Percentiles rank a stretch among this genome's conserved stretches.
phyloP scores from a whole-genome alignment of 495 filamentous ascomycete species.

The Penicillium salamii region DNA sequence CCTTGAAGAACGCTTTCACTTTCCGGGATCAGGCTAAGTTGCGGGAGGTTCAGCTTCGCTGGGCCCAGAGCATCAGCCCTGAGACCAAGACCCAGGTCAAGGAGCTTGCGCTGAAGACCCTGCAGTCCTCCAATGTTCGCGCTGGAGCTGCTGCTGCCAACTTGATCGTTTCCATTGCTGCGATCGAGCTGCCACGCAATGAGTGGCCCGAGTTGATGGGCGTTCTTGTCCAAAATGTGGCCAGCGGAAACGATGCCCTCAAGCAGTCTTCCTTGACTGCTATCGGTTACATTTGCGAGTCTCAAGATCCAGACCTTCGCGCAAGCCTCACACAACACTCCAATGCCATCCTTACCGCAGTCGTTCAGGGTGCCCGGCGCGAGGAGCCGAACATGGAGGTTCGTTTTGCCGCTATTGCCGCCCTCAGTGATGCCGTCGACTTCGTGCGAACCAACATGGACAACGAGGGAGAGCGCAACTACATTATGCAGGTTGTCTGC shows the following conservation, averaged over 20 bases:
- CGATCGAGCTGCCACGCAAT: slow-evolving; percentile 87
- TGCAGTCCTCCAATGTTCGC: slow-evolving; percentile 69
- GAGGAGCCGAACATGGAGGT: slow-evolving; percentile 91
- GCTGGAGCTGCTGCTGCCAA: slow-evolving; percentile 88
- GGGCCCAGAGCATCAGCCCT: slow-evolving; percentile 74
- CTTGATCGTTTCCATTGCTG: slow-evolving; percentile 90
- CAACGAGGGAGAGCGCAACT: slow-evolving; percentile 97
- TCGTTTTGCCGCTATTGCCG: slow-evolving; percentile 85
- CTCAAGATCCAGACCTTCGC: slow-evolving; percentile 81
- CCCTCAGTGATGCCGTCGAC: slow-evolving; percentile 94
- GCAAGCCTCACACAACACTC: slow-evolving; percentile 79
- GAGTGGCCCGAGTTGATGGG: slow-evolving; percentile 97
- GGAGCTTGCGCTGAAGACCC: slow-evolving; percentile 79
- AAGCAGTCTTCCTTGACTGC: slow-evolving; percentile 93
- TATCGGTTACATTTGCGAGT: slow-evolving; percentile 97
- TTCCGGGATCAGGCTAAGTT: slow-evolving; percentile 84
- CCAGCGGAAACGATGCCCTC: slow-evolving; percentile 74
- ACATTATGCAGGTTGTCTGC: slow-evolving; percentile 99
- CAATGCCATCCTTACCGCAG: slow-evolving; percentile 95
- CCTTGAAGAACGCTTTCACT: slow-evolving; percentile 94
- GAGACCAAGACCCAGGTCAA: slow-evolving; percentile 84
- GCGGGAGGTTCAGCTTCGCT: slow-evolving; percentile 85
- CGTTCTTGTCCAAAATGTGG: slow-evolving; percentile 85
- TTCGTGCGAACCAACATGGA: slow-evolving; percentile 98
- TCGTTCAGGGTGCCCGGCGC: slow-evolving; percentile 94